Evolutionary conservation across 1,284 basidiomycete species (phyloP), one percentile per base, ranked within the genome.

Genomic region (Inonotus obliquus): DNA sequence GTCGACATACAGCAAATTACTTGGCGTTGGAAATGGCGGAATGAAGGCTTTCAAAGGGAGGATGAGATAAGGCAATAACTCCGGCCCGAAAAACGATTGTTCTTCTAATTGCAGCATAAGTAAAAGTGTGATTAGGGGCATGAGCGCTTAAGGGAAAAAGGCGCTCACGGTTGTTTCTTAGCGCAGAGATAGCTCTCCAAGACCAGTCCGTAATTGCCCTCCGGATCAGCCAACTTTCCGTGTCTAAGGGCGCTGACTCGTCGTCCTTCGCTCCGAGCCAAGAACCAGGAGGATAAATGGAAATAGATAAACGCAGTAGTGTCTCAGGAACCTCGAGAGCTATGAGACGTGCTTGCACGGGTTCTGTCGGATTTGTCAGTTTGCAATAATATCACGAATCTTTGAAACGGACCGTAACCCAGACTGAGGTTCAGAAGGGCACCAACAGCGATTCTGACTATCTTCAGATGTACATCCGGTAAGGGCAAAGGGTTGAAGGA

Each of bases 361-460:
- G 80, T 67, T 91, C 92, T 94, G 67, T 37, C 37, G 49, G 23
- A 25, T 51, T 57, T 27, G 35, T 29, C 48, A 47, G 35, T 35
- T 11, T 29, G 47, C 39, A 32, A 51, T 54, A 60, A 49, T 35
- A 27, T 39, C 41, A 57, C 25, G 37, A 41, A 23, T 39, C 19
- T n/a, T 37, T 7, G 51, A 13, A 27, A 71, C 81, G 57, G 65
- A 91, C 91, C 86, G 71, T 86, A 92, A 57, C 85, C 86, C 59
- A 94, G 78, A 66, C 87, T 87, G 21, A 87, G 83, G 69, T 95
- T 95, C 54, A 95, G 73, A 29, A 95, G 77, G 6, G 89, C 87
- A 2, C 92, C 93, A 60, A 93, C 81, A 3, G 89, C 82, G 3
- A 90, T 92, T 68, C 86, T 85, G 57, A 93, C 77, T 61, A 94